Percentiles rank a stretch among this genome's conserved stretches.
Conservation (phyloP, 2,329 filamentous ascomycete species). For the Neofusicoccum cordaticola region DNA sequence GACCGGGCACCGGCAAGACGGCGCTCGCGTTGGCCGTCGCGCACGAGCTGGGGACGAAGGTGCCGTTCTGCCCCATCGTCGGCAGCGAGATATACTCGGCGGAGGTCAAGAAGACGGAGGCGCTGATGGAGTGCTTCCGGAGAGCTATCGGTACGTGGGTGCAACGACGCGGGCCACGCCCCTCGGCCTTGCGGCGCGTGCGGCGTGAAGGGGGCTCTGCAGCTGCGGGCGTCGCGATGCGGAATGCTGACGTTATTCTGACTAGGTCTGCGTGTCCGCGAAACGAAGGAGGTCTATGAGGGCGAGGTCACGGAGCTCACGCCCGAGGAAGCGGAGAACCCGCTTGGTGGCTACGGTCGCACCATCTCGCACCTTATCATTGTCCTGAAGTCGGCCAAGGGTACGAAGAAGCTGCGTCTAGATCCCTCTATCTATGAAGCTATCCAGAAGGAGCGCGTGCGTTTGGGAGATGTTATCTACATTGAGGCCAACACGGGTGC, state of each 20-base stretch:
- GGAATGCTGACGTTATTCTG: neutral
- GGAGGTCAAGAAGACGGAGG: conserved; percentile 99
- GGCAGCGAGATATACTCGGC: conserved; percentile 97
- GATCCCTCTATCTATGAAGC: conserved; percentile 99
- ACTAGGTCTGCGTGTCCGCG: conserved; percentile 78
- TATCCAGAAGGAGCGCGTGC: conserved; percentile 96
- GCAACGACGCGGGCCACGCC: too few relatives aligned
- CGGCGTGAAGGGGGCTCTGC: too few relatives aligned
- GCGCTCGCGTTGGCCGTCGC: conserved; percentile 92
- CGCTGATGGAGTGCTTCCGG: conserved; percentile 98
- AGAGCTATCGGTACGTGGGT: conserved; percentile 73
- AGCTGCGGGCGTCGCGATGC: too few relatives aligned
- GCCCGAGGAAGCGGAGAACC: conserved; percentile 97
- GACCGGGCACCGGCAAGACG: conserved; percentile 95
- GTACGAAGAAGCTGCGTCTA: conserved; percentile 94
- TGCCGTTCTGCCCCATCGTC: conserved; percentile 97
- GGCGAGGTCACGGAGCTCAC: conserved; percentile 97
- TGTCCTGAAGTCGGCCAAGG: conserved; percentile 89
- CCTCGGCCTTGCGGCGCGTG: neutral
- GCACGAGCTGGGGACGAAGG: conserved; percentile 96
- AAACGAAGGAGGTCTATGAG: conserved; percentile 99
- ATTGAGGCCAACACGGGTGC: conserved; percentile 98
- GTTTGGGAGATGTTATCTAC: conserved; percentile 96
- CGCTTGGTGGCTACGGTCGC: conserved; percentile 91
- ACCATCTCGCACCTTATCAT: conserved; percentile 96